Evolutionary conservation across 2,329 filamentous ascomycete genomes (phyloP).

Genomic region (Pseudocercospora pini-densiflorae): DNA sequence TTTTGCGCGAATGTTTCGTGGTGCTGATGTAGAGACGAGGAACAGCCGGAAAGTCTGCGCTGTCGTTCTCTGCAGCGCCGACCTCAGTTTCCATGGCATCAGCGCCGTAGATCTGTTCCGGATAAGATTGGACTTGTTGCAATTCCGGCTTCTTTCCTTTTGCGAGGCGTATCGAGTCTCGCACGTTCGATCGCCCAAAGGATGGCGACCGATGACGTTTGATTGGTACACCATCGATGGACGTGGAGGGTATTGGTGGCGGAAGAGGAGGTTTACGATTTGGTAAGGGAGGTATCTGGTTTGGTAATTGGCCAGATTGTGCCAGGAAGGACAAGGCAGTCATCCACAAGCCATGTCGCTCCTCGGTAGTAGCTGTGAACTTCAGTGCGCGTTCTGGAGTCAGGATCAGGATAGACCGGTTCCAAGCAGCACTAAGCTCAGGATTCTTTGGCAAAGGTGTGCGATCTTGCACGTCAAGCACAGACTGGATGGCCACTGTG

Average conservation of each 20-base stretch:
- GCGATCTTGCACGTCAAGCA: slow-evolving; percentile 95
- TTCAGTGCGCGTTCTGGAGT: slow-evolving; percentile 94
- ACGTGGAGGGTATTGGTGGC: slow-evolving; percentile 34
- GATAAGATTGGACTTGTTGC: slow-evolving; percentile 24
- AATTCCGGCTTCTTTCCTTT: slow-evolving; percentile 61
- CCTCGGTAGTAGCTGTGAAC: slow-evolving; percentile 81
- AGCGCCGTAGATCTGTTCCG: slow-evolving; percentile 17
- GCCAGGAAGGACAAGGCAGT: slow-evolving; percentile 94
- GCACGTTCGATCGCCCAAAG: slow-evolving; percentile 63
- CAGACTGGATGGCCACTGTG: slow-evolving; percentile 90
- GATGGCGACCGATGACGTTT: slow-evolving; percentile 37
- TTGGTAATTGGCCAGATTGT: slow-evolving; percentile 67
- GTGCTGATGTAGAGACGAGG: slow-evolving; percentile 69
- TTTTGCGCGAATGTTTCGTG: slow-evolving; percentile 73
- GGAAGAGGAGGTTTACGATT: slow-evolving; percentile 28
- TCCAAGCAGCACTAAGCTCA: slow-evolving; percentile 61
- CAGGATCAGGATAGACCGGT: slow-evolving; percentile 91
- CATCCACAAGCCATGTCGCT: slow-evolving; percentile 93
- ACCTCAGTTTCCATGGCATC: slow-evolving; percentile 11
- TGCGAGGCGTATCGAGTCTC: slow-evolving; percentile 87
- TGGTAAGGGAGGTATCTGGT: slow-evolving; percentile 34
- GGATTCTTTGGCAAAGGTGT: slow-evolving; percentile 75
- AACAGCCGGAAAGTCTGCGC: slow-evolving; percentile 73
- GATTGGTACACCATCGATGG: slow-evolving; percentile 37
- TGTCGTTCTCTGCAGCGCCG: slow-evolving; percentile 49